Base-by-base conservation (phyloP, 768 basidiomycete genomes). In the Roridomyces roridus region DNA sequence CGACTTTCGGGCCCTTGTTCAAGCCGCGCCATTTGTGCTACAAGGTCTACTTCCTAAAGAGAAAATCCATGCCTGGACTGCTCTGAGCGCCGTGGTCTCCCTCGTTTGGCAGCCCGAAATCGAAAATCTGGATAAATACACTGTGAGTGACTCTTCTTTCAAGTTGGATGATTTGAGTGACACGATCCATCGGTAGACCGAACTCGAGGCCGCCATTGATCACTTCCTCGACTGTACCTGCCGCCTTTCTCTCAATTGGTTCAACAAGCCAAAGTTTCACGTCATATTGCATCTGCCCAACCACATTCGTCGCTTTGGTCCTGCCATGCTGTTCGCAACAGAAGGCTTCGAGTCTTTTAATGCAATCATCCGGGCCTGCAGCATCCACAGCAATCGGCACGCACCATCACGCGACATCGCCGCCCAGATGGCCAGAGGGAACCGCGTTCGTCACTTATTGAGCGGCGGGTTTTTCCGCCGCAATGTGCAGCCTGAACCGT, bases 241-340 rank as follows among this genome's bases (percentile, higher is more conserved):
- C 5, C 51, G 29, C 2, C 70, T 67, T 67, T 71, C 67, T 6
- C 53, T 51, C 18, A 63, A 39, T 10, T 78, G 71, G 74, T 77
- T 78, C 59, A 76, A 75, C 51, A 80, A 80, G 55, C 71, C 75
- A 2, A 81, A 80, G 51, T 78, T 80, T 55, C 78, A 81, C 39
- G 65, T 79, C 25, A 29, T 80, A 4, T 28, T 72, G 0, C 78
- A 81, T 56, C 59, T 80, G 0, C 67, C 70, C 0, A 48, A 55
- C 0, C 73, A 80, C 51, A 74, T 81, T 34, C 49, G 66, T 0
- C 62, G 70, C 0, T 80, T 80, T 68, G 78, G 77, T 0, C 79
- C 75, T 24, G 76, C 76, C 0, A 75, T 78, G 10, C 64, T 77
- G 0, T 80, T 79, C 68, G 74, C 78, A 0, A 80, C 76, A 0